Evolutionary conservation across 768 basidiomycete genomes (phyloP), one percentile per base, ranked within the genome.

Genomic region (Tylopilus subfusipes): DNA sequence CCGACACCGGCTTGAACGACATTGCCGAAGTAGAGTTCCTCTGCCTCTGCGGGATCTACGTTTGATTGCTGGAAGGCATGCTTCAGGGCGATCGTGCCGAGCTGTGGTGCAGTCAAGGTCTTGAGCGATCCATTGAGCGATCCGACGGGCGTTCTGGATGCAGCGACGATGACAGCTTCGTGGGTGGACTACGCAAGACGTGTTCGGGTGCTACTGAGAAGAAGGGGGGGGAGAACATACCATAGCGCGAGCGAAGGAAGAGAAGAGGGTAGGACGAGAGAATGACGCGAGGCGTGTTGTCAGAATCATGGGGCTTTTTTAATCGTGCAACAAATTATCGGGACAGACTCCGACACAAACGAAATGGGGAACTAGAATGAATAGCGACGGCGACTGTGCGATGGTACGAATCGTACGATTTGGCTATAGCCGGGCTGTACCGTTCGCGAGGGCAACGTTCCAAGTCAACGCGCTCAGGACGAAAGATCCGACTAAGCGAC

Each of bases 1-100:
- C 97, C 97, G 48, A 95, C 91, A 63, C 94, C 94, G 3, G 93
- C 97, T 74, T 98, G 96, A 52, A 98, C 84, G 66, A 99, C 97
- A 68, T 99, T 95, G 61, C 97, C 97, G 67, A 98, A 88, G 81
- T 88, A 98, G 64, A 98, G 78, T 76, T 99, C 97, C 72, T 98
- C 94, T n/a, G 92, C 86, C 55, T 82, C 68, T 2, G 85, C 80
- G 18, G 94, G 88, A 63, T 88, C 83, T 66, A 98, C 80, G 50
- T 86, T 83, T 44, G 86, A 85, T 51, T 87, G 82, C 58, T 84
- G 80, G 53, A 98, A 79, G 19, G 94, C 97, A 69, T 90, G 88
- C 73, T 94, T 98, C 69, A 98, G 81, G 39, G 92, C 97, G 51
- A 86, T 76, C 30, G 82, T 73, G 63, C 97, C 97, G 53, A 99